Evolutionary conservation across 345 rosid species (phyloP).

Genomic region (Carallia brachiata): DNA sequence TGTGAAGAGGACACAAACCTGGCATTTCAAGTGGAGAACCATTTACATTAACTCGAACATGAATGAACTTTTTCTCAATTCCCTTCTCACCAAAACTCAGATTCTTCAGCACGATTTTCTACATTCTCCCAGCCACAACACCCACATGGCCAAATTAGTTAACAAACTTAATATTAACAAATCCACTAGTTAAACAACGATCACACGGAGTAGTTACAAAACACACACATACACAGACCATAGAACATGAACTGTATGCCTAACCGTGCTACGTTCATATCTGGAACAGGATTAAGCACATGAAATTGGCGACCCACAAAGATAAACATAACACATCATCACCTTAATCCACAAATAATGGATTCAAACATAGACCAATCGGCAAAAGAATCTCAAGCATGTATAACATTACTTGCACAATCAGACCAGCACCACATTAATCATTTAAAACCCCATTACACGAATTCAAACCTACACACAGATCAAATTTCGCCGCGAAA

Average conservation of each 20-base stretch:
- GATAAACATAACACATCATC: background rate
- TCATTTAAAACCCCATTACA: too few relatives aligned
- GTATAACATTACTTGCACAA: too few relatives aligned
- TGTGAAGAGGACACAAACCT: slow-evolving; percentile 37
- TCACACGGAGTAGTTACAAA: background rate
- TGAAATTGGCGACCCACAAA: background rate
- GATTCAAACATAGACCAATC: too few relatives aligned
- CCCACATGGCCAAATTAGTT: background rate
- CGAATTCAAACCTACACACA: slow-evolving; percentile 6
- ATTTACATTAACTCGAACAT: slow-evolving; percentile 66
- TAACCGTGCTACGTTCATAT: too few relatives aligned
- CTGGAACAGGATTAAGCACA: too few relatives aligned
- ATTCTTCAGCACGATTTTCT: slow-evolving; percentile 58
- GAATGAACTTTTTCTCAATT: slow-evolving; percentile 69
- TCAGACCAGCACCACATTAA: too few relatives aligned
- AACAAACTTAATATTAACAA: background rate
- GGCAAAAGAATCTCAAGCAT: too few relatives aligned
- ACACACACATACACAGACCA: too few relatives aligned
- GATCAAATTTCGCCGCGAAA: background rate
- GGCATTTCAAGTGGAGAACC: slow-evolving; percentile 85
- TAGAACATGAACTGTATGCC: too few relatives aligned
- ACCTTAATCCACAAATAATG: too few relatives aligned
- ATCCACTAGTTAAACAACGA: background rate
- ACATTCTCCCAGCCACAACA: slow-evolving; percentile 13
- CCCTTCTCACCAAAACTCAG: slow-evolving; percentile 50